These are phyloP conservation scores for Smithsoniella earleae DNA, from an alignment of 163 green algal genomes.

Conservation along the genomic window DNA sequence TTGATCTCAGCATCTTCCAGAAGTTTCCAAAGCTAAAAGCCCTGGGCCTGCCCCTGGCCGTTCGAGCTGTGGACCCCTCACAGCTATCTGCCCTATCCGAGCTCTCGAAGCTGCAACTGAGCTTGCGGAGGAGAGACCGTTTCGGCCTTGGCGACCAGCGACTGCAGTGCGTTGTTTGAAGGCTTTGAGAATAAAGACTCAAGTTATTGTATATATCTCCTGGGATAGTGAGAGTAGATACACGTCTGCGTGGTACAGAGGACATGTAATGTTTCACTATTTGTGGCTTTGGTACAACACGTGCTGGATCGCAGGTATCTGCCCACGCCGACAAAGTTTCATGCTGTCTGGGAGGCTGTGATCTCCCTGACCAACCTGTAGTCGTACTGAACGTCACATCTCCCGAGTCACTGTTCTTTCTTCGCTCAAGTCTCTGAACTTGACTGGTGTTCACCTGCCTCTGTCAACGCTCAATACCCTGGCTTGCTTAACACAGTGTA, in stretches of 20 bases:
- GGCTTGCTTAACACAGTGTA: not conserved
- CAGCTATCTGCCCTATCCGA: not conserved
- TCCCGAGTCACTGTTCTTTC: not conserved
- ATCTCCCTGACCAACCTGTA: not conserved
- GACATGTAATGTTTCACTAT: not conserved
- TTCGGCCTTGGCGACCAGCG: not conserved
- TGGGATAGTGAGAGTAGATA: not conserved
- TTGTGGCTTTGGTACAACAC: not conserved
- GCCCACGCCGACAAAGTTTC: not conserved
- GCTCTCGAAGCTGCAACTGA: not conserved
- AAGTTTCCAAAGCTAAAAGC: not conserved
- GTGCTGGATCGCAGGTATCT: not conserved
- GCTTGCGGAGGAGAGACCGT: not conserved
- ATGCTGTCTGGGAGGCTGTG: conserved; percentile 9
- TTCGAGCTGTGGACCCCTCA: not conserved
- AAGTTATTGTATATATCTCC: not conserved
- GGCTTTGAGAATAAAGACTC: not conserved
- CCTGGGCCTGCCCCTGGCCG: conserved; percentile 10
- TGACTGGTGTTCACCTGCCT: conserved; percentile 15
- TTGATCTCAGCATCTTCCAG: not conserved
- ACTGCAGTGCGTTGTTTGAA: not conserved
- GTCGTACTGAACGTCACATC: not conserved
- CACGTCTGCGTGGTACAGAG: not conserved
- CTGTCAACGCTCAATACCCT: not conserved
- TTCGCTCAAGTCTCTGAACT: not conserved